phyloP scores from a whole-genome alignment of 2,329 filamentous ascomycete species.

The Fusarium incarnatum region DNA sequence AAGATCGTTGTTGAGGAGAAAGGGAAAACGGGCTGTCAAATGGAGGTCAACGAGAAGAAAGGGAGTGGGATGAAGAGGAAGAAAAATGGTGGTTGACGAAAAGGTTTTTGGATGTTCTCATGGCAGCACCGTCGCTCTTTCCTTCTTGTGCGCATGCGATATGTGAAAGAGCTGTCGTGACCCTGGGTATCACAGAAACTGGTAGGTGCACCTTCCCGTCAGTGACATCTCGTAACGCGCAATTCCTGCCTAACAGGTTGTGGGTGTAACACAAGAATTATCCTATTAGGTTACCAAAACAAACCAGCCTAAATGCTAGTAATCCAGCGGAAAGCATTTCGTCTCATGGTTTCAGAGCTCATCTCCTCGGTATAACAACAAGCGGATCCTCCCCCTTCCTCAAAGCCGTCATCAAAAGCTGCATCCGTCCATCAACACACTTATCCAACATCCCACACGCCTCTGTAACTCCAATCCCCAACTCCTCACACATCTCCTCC shows the following conservation, averaged over 20 bases:
- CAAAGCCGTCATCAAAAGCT: constrained; percentile 37
- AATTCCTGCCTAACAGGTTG: neutral
- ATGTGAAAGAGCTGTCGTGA: neutral
- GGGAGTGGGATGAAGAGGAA: neutral
- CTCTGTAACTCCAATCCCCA: neutral
- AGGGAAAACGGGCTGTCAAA: neutral
- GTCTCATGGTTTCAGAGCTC: neutral
- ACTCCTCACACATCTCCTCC: constrained; percentile 28
- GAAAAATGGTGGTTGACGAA: rapidly evolving
- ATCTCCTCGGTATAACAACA: constrained; percentile 22
- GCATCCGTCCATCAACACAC: constrained; percentile 43
- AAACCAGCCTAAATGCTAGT: too few relatives aligned
- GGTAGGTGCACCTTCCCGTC: neutral
- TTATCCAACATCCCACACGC: constrained; percentile 33
- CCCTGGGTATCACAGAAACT: too few relatives aligned
- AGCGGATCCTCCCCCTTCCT: constrained; percentile 41
- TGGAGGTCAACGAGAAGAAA: neutral
- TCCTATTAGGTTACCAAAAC: too few relatives aligned
- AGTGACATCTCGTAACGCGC: neutral
- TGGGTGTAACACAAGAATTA: too few relatives aligned
- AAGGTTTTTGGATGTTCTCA: too few relatives aligned
- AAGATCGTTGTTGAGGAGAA: neutral
- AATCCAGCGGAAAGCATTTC: too few relatives aligned
- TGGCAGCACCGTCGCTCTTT: neutral
- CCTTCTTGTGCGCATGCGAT: neutral